Conservation (phyloP, 768 basidiomycete species). For the Calocera viscosa region DNA sequence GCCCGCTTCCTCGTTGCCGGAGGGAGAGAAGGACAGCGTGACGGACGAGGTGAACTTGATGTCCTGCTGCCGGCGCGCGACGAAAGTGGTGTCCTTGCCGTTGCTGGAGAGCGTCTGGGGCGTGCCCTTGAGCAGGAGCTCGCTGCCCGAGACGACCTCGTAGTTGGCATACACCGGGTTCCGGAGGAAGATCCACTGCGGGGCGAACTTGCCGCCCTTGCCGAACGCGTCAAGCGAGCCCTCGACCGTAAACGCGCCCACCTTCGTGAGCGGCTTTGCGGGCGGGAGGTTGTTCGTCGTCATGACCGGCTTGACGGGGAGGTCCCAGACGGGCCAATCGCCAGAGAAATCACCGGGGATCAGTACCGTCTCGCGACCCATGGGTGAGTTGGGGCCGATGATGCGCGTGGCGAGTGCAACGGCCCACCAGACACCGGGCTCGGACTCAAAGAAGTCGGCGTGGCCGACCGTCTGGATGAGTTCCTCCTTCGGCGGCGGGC, state of each 20-base stretch:
- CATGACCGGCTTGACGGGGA: not conserved
- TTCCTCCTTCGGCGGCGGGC: constrained; percentile 20
- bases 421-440: constrained; percentile 25
- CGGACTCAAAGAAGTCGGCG: constrained; percentile 30
- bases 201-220: not conserved
- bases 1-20: not conserved
- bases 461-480: constrained; percentile 32
- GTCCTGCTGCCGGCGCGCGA: not conserved
- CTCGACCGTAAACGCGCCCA: not conserved
- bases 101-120: not conserved
- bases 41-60: constrained; percentile 4
- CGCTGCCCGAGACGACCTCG: not conserved
- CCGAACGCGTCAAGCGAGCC: not conserved
- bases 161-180: not conserved
- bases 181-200: constrained; percentile 5
- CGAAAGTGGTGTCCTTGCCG: not conserved
- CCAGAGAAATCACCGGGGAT: constrained; percentile 26
- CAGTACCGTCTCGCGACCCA: constrained; percentile 32
- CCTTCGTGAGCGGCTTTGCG: not conserved
- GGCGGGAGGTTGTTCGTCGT: not conserved
- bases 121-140: constrained; percentile 5
- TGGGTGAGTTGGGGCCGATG: constrained; percentile 16
- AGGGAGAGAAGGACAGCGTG: not conserved
- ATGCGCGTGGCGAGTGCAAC: constrained; percentile 21
- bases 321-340: constrained; percentile 19